Evolutionary conservation across 2,329 filamentous ascomycete species (phyloP).

Genomic region (Neonectria magnoliae): DNA sequence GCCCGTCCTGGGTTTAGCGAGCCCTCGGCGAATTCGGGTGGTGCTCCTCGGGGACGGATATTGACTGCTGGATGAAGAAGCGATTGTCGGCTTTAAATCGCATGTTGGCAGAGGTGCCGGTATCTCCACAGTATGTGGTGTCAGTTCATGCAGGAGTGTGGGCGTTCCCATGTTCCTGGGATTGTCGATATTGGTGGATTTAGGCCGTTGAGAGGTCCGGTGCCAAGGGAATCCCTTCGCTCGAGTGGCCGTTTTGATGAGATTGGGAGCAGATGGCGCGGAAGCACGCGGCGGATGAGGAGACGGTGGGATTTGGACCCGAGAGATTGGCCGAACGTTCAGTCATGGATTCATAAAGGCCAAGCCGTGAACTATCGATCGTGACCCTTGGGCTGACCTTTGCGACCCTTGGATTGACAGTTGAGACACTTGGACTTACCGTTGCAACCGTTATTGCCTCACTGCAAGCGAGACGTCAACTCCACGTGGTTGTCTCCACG

Average conservation of each 20-base stretch:
- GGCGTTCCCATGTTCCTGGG: not conserved
- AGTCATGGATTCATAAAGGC: not conserved
- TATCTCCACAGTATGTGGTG: not conserved
- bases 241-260: not conserved
- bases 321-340: not conserved
- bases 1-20: not conserved
- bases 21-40: not conserved
- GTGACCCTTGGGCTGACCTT: not conserved
- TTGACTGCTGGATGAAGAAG: not conserved
- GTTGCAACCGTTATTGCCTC: not conserved
- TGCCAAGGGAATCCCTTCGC: not conserved
- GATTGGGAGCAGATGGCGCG: not conserved
- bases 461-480: not conserved
- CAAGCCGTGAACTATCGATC: not conserved
- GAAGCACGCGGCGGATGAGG: not conserved
- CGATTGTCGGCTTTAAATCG: not conserved
- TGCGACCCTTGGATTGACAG: too few species aligned
- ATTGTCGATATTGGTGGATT: not conserved
- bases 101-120: not conserved
- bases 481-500: not conserved
- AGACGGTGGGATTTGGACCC: not conserved
- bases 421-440: not conserved
- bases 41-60: not conserved
- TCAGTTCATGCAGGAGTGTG: not conserved
- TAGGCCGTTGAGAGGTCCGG: not conserved